Percentiles rank a stretch among this genome's conserved stretches.
phyloP scores from a whole-genome alignment of 108 stramenopile genomes.

The Pelagomonas calceolata region DNA sequence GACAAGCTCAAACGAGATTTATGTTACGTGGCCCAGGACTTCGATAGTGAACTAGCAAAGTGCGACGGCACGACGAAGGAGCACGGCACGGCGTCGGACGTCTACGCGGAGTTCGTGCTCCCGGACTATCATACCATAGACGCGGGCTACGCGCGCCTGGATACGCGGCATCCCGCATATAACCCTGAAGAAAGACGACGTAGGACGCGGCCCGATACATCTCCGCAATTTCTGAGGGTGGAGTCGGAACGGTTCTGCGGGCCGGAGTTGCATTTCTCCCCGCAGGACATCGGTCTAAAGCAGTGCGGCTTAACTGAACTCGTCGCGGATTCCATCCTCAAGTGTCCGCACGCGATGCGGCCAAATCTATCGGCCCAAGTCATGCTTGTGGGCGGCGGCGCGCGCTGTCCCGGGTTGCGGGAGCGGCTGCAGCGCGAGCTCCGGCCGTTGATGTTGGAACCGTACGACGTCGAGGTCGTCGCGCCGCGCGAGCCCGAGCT shows the following conservation, averaged over 20 bases:
- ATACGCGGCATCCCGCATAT: neutral
- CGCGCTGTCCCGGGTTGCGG: too few relatives aligned
- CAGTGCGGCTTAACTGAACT: conserved; percentile 39
- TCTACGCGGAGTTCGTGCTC: conserved; percentile 33
- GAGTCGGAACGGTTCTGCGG: conserved; percentile 35
- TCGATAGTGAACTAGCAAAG: conserved; percentile 20
- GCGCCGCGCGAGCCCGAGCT: too few relatives aligned
- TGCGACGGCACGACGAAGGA: neutral
- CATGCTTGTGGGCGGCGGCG: too few relatives aligned
- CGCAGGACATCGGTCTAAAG: conserved; percentile 30
- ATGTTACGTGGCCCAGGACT: conserved; percentile 24
- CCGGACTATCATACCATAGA: conserved; percentile 35
- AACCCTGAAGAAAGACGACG: neutral
- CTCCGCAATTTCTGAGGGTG: conserved; percentile 13
- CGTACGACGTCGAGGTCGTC: too few relatives aligned
- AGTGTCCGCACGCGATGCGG: too few relatives aligned
- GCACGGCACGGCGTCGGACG: neutral
- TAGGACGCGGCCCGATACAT: conserved; percentile 1
- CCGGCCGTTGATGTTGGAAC: too few relatives aligned
- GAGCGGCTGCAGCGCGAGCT: too few relatives aligned
- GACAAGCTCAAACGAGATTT: conserved; percentile 20
- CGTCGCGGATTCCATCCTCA: conserved; percentile 18
- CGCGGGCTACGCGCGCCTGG: conserved; percentile 24
- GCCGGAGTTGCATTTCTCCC: conserved; percentile 43
- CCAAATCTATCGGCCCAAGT: too few relatives aligned